These are phyloP conservation scores for Paragyromitra xinjiangensis DNA, from an alignment of 495 filamentous ascomycete genomes.

Conservation along the genomic window DNA sequence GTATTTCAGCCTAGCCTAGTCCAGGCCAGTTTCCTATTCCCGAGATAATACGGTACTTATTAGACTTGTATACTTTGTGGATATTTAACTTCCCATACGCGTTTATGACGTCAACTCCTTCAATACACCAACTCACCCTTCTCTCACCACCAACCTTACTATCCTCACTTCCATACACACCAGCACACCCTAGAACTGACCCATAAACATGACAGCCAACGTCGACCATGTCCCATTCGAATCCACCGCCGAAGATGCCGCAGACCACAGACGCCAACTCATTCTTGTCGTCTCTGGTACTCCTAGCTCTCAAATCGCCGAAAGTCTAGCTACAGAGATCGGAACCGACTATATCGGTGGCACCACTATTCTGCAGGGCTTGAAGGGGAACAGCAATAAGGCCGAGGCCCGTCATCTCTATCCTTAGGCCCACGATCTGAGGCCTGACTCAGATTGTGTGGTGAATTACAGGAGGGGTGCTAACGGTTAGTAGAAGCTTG, in stretches of 20 bases:
- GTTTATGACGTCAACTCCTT: slow-evolving; percentile 28
- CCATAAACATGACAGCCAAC: slow-evolving; percentile 15
- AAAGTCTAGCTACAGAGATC: slow-evolving; percentile 25
- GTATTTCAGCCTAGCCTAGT: too few species aligned
- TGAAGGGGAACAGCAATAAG: slow-evolving; percentile 10
- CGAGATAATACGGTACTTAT: too few species aligned
- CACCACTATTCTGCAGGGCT: slow-evolving; percentile 3
- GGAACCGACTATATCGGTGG: slow-evolving; percentile 30
- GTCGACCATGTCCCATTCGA: slow-evolving; percentile 1
- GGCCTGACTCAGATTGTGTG: background rate
- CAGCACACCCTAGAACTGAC: background rate
- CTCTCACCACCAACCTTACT: background rate
- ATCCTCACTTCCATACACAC: background rate
- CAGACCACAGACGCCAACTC: slow-evolving; percentile 28
- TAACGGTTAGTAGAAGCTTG: slow-evolving; percentile 26
- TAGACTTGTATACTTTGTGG: too few species aligned
- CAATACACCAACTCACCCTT: background rate
- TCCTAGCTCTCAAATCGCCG: slow-evolving; percentile 11
- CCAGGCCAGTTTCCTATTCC: too few species aligned
- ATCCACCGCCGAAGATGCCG: slow-evolving; percentile 14
- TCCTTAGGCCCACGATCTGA: background rate
- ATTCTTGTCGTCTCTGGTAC: slow-evolving; percentile 36
- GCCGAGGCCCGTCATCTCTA: background rate
- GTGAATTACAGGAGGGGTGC: background rate
- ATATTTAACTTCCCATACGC: background rate